Evolutionary conservation across 2,329 filamentous ascomycete species (phyloP).

Genomic region (Aureobasidium zeae): DNA sequence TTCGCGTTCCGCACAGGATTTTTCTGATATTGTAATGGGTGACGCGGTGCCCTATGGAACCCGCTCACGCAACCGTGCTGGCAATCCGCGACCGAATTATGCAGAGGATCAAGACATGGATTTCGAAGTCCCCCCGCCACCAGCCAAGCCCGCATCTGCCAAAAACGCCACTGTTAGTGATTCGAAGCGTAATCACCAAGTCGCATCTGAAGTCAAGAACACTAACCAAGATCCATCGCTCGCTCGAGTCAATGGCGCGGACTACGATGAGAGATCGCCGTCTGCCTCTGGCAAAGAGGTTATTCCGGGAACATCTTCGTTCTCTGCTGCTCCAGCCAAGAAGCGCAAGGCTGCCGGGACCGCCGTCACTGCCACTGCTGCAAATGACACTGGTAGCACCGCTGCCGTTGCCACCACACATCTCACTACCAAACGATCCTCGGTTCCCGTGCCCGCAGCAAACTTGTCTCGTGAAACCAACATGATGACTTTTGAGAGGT

Average conservation of each 20-base stretch:
- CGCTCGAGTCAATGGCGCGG: constrained; percentile 2
- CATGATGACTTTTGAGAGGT: constrained; percentile 78
- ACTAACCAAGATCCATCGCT: constrained; percentile 19
- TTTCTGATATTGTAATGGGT: constrained; percentile 22
- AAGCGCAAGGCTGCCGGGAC: constrained; percentile 70
- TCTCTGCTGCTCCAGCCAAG: constrained; percentile 53
- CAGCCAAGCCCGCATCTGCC: constrained; percentile 43
- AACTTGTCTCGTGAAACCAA: constrained; percentile 57
- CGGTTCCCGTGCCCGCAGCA: constrained; percentile 32
- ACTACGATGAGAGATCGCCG: constrained; percentile 4
- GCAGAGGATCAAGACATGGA: constrained; percentile 80
- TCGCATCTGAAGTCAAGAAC: constrained; percentile 30
- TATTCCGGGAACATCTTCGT: constrained; percentile 48
- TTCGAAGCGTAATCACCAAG: constrained; percentile 43
- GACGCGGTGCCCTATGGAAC: constrained; percentile 71
- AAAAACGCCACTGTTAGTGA: constrained; percentile 15
- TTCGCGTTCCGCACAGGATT: background rate
- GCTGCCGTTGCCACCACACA: constrained; percentile 18
- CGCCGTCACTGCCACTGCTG: constrained; percentile 21
- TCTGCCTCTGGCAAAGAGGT: constrained; percentile 20
- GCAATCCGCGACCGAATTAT: constrained; percentile 78
- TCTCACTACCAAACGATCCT: constrained; percentile 22
- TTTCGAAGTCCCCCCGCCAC: constrained; percentile 57
- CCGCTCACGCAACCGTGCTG: constrained; percentile 79
- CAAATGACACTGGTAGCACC: constrained; percentile 21